Base-by-base conservation (phyloP, 1,284 basidiomycete genomes). In the Marasmius sp. region DNA sequence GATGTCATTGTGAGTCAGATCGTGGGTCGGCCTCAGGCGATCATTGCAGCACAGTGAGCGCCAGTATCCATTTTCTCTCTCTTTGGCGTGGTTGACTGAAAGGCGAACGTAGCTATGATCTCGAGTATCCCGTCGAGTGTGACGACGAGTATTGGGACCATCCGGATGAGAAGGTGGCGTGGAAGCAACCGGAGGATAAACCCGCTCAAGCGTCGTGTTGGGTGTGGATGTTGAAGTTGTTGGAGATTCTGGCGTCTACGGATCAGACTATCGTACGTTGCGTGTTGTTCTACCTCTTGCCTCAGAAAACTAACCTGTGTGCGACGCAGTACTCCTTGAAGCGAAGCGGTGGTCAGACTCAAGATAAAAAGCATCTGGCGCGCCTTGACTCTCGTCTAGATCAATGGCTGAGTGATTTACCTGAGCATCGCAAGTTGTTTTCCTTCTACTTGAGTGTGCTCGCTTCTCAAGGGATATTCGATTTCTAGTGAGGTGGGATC, bases 11-110 rank as follows among this genome's bases (percentile, higher is more conserved):
- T 60, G 43, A 60, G 62, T 14, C 38, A 37, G 41, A 20, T 60
- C 7, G 41, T 52, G 6, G 58, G 58, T 18, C 50, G 58, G 3
- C 58, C 88, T 0, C 83, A 86, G 64, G 85, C 85, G 3, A 81
- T 89, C 27, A 84, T 87, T 60, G 87, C 89, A 63, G 86, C 88
- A 65, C 89, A 90, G 85, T 85, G 59, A 55, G 81, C 75, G 8
- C n/a, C 41, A 20, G 6, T 11, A 45, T 4, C 10, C 10, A 41
- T 6, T 2, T 12, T 51, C 12, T 36, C 51, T n/a, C 5, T 36
- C 20, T 43, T n/a, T 36, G 18, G 37, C 51, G 22, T 37, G 14
- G 27, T 4, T 27, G 22, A 1, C 20, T 27, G 3, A 51, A 39
- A 18, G 57, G 20, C 12, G 59, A 57, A 57, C 6, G 41, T 43